phyloP scores from a whole-genome alignment of 2,329 filamentous ascomycete species.

The Ascochyta viciae-villosae region DNA sequence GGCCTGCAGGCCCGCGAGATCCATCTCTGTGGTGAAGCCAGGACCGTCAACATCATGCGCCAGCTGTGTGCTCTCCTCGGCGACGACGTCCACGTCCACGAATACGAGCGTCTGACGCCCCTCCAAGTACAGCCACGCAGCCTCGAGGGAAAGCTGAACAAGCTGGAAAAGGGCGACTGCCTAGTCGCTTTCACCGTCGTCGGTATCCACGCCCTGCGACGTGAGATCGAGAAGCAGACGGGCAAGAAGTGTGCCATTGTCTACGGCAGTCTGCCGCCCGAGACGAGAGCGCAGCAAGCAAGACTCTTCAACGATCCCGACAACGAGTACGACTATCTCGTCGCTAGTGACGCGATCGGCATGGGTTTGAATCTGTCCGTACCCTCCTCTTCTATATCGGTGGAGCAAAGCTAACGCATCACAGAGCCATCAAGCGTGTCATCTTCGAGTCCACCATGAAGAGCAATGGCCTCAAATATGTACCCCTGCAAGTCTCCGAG shows the following conservation, averaged over 20 bases:
- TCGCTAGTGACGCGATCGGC: conserved; percentile 93
- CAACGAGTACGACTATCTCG: conserved; percentile 94
- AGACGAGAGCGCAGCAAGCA: conserved; percentile 91
- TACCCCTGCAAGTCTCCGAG: conserved; percentile 73
- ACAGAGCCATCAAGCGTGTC: conserved; percentile 79
- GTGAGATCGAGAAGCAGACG: conserved; percentile 76
- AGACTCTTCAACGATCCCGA: conserved; percentile 92
- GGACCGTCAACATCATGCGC: conserved; percentile 79
- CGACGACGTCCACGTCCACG: conserved; percentile 81
- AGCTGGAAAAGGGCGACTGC: conserved; percentile 86
- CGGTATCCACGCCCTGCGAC: conserved; percentile 80
- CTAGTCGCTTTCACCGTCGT: conserved; percentile 86
- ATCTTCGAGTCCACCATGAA: conserved; percentile 84
- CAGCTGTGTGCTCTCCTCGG: conserved; percentile 80
- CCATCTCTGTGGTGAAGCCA: conserved; percentile 90
- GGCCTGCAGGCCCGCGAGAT: conserved; percentile 87
- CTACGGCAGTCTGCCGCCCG: conserved; percentile 89
- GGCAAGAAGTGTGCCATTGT: conserved; percentile 87
- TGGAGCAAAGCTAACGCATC: not conserved
- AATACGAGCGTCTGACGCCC: conserved; percentile 83
- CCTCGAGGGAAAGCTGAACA: conserved; percentile 69
- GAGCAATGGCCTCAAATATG: conserved; percentile 66
- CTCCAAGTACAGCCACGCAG: conserved; percentile 71
- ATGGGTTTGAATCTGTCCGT: conserved; percentile 88
- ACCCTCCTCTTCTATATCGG: not conserved